Base-by-base conservation (phyloP, 2,329 filamentous ascomycete species). In the Penicillium sp. region DNA sequence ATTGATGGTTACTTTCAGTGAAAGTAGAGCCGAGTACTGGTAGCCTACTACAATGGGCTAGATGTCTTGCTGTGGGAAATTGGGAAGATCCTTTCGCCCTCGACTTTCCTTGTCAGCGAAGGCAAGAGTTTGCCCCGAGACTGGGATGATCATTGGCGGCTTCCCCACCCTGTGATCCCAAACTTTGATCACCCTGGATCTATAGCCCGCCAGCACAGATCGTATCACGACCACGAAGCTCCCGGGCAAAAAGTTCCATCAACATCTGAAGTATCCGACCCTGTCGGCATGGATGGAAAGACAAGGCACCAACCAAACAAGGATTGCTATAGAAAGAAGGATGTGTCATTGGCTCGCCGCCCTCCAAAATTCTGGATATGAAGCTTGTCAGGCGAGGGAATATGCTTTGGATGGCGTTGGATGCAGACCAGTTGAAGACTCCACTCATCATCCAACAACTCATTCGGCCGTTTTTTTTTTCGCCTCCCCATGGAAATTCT, bases 1-100 rank as follows among this genome's bases (percentile, higher is more conserved):
- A 64, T 59, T 58, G 29, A 53, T 36, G 60, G 53, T 53, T 55
- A 62, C 56, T 59, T 61, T 48, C 54, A 50, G 43, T 50, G 48
- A 59, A 27, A 27, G 38, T 60, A 39, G 50, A 62, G 46, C 51
- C 29, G 33, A 54, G 46, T 50, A 9, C 47, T 60, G 58, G 40
- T 59, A 59, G 45, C 38, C 41, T 38, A 53, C 51, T 54, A 16
- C 44, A 49, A 49, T 34, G 50, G 43, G 41, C 41, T n/a, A 41
- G 46, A 47, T 60, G 38, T 39, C 31, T 43, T 44, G 21, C 31
- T 23, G 23, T 36, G 38, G 43, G 25, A 44, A 53, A 56, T 40
- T 33, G n/a, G 16, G 31, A 34, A 34, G 25, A 55, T 34, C 45
- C 23, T 31, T 46, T 43, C 16, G 34, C 33, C 29, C 19, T 55